Conservation (phyloP, 2,329 filamentous ascomycete species). For the Periconia sp. region DNA sequence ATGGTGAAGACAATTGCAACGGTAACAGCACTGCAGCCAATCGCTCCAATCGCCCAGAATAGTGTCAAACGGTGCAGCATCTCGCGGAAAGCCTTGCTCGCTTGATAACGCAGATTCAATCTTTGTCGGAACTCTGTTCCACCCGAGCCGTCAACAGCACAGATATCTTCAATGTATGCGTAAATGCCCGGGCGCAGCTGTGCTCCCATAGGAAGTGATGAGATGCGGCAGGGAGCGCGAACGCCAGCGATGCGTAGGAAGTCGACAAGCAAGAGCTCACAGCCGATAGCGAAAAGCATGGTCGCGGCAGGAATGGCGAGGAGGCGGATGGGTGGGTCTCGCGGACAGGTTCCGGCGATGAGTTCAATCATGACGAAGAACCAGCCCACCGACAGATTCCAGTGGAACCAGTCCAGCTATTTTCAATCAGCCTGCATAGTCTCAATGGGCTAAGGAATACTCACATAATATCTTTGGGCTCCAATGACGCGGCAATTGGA, state of each 20-base stretch:
- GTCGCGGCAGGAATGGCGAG: conserved; percentile 60
- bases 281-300: conserved; percentile 60
- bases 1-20: conserved; percentile 57
- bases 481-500: conserved; percentile 61
- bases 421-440: conserved; percentile 13
- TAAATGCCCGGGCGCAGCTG: conserved; percentile 62
- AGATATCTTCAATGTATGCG: conserved; percentile 60
- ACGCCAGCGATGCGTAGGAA: conserved; percentile 52
- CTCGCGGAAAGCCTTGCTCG: conserved; percentile 59
- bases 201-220: conserved; percentile 57
- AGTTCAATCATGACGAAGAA: conserved; percentile 63
- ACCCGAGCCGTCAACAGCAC: conserved; percentile 60
- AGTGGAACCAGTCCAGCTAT: conserved; percentile 64
- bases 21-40: conserved; percentile 47
- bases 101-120: conserved; percentile 59
- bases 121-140: conserved; percentile 60
- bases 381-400: conserved; percentile 62
- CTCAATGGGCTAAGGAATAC: conserved; percentile 7
- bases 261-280: conserved; percentile 59
- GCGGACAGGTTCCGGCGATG: conserved; percentile 57
- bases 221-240: conserved; percentile 58
- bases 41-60: conserved; percentile 59
- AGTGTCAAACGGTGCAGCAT: conserved; percentile 60
- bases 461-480: conserved; percentile 49
- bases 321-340: conserved; percentile 58